phyloP scores from a whole-genome alignment of 345 rosid genomes.

The Laguncularia racemosa region DNA sequence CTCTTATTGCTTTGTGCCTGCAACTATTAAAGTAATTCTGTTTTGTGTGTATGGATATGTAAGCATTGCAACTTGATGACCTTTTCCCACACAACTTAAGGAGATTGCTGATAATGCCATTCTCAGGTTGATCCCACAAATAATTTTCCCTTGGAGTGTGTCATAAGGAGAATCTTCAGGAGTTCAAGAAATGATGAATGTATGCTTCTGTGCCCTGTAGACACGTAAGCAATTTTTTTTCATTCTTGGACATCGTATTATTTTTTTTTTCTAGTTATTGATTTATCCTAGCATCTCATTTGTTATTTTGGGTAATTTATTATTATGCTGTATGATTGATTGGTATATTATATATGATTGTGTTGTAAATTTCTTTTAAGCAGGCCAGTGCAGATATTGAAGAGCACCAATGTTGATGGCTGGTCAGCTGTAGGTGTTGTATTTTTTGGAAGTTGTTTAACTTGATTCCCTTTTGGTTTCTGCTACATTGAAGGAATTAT shows the following conservation, averaged over 20 bases:
- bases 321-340: no score
- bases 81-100: neutral
- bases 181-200: slow-evolving; percentile 79
- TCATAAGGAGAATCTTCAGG: slow-evolving; percentile 72
- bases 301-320: neutral
- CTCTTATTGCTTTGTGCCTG: no score
- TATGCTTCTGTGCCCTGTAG: slow-evolving; percentile 86
- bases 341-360: slow-evolving; percentile 3
- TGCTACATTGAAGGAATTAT: no score
- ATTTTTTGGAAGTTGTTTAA: neutral
- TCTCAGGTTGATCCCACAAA: slow-evolving; percentile 69
- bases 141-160: slow-evolving; percentile 69
- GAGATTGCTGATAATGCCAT: slow-evolving; percentile 8
- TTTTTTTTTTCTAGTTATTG: neutral
- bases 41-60: neutral
- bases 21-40: no score
- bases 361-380: slow-evolving; percentile 13
- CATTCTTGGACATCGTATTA: neutral
- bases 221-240: slow-evolving; percentile 47
- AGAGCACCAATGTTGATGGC: slow-evolving; percentile 74
- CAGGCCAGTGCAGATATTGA: slow-evolving; percentile 89
- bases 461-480: no score
- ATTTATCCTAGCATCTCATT: neutral
- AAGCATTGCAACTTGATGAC: neutral
- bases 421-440: slow-evolving; percentile 86